Evolutionary conservation across 306 rosid genomes (phyloP), one percentile per base, ranked within the genome.

Genomic region (Dryas drummondii): DNA sequence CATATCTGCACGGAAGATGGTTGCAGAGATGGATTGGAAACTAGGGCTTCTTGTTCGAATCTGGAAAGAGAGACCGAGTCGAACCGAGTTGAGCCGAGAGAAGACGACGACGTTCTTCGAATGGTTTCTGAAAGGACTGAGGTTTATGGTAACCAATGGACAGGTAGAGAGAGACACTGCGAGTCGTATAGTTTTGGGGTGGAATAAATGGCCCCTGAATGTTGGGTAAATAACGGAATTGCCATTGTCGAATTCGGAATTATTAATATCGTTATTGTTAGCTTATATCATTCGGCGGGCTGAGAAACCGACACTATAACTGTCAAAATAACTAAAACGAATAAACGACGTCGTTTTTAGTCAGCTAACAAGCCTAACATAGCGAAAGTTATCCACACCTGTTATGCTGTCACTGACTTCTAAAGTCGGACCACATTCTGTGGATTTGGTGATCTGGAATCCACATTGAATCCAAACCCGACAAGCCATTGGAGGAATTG

Each of bases 1-100:
- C 99, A 96, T 96, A 65, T 68, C 86, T 68, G 70, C 16, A 56
- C 62, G 53, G 42, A 57, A 32, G 45, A 48, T 10, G 15, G 50
- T 50, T 32, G 37, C 17, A 5, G 53, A 54, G 55, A 47, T 17
- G 27, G 58, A 41, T 53, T 3, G 59, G 37, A 32, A 45, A 68
- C 19, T 22, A n/a, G 47, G 65, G 61, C 22, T 54, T 49, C 22
- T 16, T 10, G 78, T 67, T 55, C 71, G 58, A 80, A 66, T 40
- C 16, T 4, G 47, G 15, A 8, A 53, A 32, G 59, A 49, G 22
- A 22, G 50, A 61, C 10, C 5, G 32, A 66, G 27, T 15, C 47
- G 27, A 59, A 16, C 27, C 37, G 37, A 32, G 37, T 32, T 32
- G 48, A 46, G 5, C 19, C 42, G 14, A 32, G 49, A 57, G 14